Base-by-base conservation (phyloP, 305 asterid species). In the Fraxinus sp. region DNA sequence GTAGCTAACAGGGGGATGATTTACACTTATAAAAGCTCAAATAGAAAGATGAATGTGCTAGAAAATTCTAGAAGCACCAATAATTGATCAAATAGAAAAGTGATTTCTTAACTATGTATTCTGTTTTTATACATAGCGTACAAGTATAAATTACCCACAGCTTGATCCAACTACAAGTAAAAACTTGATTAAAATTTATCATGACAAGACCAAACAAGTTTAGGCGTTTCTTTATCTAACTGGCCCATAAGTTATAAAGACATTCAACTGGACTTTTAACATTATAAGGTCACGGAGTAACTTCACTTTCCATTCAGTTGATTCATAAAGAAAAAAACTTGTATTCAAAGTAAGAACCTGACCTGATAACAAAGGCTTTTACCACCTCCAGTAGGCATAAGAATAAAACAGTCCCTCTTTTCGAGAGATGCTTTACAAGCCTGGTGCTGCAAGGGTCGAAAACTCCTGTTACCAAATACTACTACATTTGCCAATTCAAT, bases 331-430 rank as follows among this genome's bases (percentile, higher is more conserved):
- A 36, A 71, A 72, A 36, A 62, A 44, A n/a, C 74, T 72, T 33
- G 57, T 26, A 49, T 72, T 76, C 37, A 81, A 85, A 20, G 76
- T 37, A 80, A 81, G 83, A 85, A 75, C 39, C 86, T 84, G 70
- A 94, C 99, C 99, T 95, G 99, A 92, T 95, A 95, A 85, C 99
- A 94, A 75, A 95, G 95, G 83, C 99, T 95, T 90, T 94, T 95
- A 82, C 98, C 99, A 79, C 99, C 99, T 83, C 98, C 97, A 49
- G 99, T 95, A 74, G 99, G 98, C 98, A 95, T 89, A 77, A 95
- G 94, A 86, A 95, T 89, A 87, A 95, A 95, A 84, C 98, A 93
- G 85, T 95, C 98, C 13, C 76, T 93, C 88, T 91, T 87, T 72
- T 85, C 85, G 41, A 89, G 84, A 89, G 89, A 92, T 37, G 97